These are phyloP conservation scores for Puccinia hordei DNA, from an alignment of 1,284 basidiomycete genomes.

Conservation along the genomic window DNA sequence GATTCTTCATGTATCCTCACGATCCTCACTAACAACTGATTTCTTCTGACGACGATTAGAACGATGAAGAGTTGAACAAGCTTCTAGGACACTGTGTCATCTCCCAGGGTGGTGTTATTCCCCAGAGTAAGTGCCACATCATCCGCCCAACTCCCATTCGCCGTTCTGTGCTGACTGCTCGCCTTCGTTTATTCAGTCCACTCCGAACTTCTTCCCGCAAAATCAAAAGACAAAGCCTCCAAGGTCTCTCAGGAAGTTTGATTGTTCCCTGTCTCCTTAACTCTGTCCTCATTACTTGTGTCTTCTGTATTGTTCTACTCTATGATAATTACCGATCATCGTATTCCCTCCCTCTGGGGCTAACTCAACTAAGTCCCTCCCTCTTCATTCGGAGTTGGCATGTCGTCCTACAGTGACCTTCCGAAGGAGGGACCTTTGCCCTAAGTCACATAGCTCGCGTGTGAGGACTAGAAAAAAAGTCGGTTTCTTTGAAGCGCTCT, in stretches of 20 bases:
- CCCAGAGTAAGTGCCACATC: conserved; percentile 58
- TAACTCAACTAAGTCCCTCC: too few species aligned
- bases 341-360: too few species aligned
- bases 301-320: too few species aligned
- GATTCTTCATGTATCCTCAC: too few species aligned
- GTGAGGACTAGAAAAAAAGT: too few species aligned
- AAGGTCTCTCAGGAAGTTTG: conserved; percentile 51
- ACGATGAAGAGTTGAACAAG: conserved; percentile 66
- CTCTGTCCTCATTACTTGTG: too few species aligned
- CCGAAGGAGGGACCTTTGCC: too few species aligned
- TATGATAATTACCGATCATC: too few species aligned
- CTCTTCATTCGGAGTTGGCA: too few species aligned
- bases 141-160: not conserved
- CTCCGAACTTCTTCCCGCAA: conserved; percentile 43
- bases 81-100: conserved; percentile 82
- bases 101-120: conserved; percentile 87
- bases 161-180: not conserved
- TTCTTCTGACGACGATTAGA: conserved; percentile 69
- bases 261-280: not conserved
- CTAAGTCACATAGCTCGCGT: too few species aligned
- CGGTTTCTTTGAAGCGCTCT: too few species aligned
- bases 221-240: conserved; percentile 47
- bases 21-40: conserved; percentile 28
- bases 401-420: too few species aligned
- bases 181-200: conserved; percentile 17